These are phyloP conservation scores for Cyclospora cayetanensis DNA, from an alignment of 169 alveolate species.

Conservation along the genomic window DNA sequence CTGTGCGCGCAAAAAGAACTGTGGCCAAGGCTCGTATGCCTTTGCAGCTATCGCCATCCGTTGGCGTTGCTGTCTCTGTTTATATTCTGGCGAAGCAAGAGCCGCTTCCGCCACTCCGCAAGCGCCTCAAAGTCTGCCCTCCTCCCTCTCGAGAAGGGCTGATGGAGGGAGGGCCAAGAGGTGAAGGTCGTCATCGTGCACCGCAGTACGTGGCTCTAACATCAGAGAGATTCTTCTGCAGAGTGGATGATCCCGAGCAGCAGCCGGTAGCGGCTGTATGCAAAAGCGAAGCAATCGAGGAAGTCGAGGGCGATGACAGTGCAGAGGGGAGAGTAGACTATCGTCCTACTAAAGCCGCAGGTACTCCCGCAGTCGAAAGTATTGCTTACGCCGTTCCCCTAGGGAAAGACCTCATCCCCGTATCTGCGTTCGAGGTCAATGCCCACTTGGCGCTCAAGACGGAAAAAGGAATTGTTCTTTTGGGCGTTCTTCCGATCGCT, in stretches of 20 bases:
- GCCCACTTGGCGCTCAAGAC: not conserved
- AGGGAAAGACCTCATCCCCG: slow-evolving; percentile 48
- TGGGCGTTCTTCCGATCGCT: slow-evolving; percentile 8
- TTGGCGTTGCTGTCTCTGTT: not conserved
- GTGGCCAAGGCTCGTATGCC: slow-evolving; percentile 33
- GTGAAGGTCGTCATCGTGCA: not conserved
- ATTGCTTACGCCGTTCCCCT: not conserved
- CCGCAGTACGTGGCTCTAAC: not conserved
- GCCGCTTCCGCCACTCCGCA: slow-evolving; percentile 33
- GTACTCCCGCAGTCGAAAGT: not conserved
- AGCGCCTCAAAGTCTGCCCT: not conserved
- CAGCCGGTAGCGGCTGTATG: not conserved
- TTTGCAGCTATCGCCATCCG: not conserved
- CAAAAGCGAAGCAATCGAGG: not conserved
- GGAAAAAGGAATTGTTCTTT: not conserved
- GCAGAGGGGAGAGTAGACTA: too few species aligned
- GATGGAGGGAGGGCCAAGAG: slow-evolving; percentile 14
- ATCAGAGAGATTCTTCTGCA: slow-evolving; percentile 2
- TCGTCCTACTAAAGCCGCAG: not conserved
- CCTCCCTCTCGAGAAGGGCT: not conserved
- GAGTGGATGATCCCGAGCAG: slow-evolving; percentile 47
- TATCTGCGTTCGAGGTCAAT: slow-evolving; percentile 6
- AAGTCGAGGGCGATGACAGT: not conserved
- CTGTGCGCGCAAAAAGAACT: not conserved
- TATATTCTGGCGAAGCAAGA: not conserved